Evolutionary conservation across 441 rosid species (phyloP), one percentile per base, ranked within the genome.

Genomic region (Populus hybrid): DNA sequence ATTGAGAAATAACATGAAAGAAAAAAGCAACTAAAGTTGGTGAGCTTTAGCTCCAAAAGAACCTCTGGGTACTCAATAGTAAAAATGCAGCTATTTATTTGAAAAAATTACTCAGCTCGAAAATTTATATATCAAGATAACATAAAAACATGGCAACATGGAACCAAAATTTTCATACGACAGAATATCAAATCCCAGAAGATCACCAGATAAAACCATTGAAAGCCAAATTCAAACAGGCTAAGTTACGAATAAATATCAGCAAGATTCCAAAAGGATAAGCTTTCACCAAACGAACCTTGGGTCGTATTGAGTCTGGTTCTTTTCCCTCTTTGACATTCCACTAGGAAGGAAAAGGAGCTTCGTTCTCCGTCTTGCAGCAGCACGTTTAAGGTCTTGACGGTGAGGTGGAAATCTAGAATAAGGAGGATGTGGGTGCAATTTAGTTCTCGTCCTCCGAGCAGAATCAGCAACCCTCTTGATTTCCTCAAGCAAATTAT

Each of bases 391-490:
- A 46, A 93, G 93, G 12, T 66, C 68, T 36, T 68, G 79, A 70
- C 90, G 90, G 77, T 6, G 5, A 75, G 5, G 6, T 0, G 94
- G 90, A 67, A 88, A 40, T 77, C 36, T 78, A 73, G 42, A 82
- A 68, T 76, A 78, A 81, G 88, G 80, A 80, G 88, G 80, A 79
- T 57, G 28, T 34, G 81, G 86, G 38, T 87, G 81, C 67, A 92
- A 69, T 57, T 85, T 81, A 69, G 32, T 65, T 80, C 98, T 90
- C 81, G 20, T 82, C 84, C 98, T 88, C 84, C 36, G 74, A 40
- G 97, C 88, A 80, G 96, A 88, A 70, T 95, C 97, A 8, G 96
- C 83, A 4, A 87, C 89, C 83, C 97, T 91, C 87, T 88, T 95
- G 53, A 85, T 86, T 73, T 93, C 94, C 82, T 95, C 99, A 21